Evolutionary conservation across 176 grass and related monocot species (phyloP).

Genomic region (Ananas comosus): DNA sequence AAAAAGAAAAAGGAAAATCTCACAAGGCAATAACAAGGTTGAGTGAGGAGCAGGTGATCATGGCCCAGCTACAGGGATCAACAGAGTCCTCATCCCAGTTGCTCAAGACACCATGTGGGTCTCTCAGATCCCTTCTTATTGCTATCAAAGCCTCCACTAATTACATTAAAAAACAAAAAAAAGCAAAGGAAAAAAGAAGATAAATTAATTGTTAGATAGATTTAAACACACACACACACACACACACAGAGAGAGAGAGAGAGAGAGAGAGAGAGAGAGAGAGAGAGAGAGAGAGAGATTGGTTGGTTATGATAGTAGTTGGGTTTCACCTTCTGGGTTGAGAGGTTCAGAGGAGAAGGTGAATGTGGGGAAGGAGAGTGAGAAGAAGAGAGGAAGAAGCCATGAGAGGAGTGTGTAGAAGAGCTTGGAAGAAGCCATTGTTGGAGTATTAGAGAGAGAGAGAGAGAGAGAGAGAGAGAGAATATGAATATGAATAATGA

Average conservation of each 20-base stretch:
- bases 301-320: not conserved
- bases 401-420: not conserved
- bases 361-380: not conserved
- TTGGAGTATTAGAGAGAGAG: not conserved
- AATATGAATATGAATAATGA: not conserved
- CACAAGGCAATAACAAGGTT: slow-evolving; percentile 96
- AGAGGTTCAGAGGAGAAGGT: not conserved
- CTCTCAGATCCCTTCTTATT: slow-evolving; percentile 54
- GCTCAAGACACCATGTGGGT: slow-evolving; percentile 71
- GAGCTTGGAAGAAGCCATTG: not conserved
- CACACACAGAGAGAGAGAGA: not conserved
- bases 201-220: not conserved
- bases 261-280: not conserved
- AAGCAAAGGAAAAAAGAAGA: not conserved
- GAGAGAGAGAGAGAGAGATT: too few species aligned
- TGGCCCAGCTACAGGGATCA: slow-evolving; percentile 98
- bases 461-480: not conserved
- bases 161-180: too few species aligned
- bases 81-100: slow-evolving; percentile 96
- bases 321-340: not conserved
- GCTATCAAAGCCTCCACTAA: slow-evolving; percentile 87
- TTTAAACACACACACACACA: not conserved
- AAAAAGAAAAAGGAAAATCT: not conserved
- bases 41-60: slow-evolving; percentile 86
- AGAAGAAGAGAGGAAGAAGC: not conserved